phyloP scores from a whole-genome alignment of 345 rosid genomes.

The Eucalyptus pauciflora region DNA sequence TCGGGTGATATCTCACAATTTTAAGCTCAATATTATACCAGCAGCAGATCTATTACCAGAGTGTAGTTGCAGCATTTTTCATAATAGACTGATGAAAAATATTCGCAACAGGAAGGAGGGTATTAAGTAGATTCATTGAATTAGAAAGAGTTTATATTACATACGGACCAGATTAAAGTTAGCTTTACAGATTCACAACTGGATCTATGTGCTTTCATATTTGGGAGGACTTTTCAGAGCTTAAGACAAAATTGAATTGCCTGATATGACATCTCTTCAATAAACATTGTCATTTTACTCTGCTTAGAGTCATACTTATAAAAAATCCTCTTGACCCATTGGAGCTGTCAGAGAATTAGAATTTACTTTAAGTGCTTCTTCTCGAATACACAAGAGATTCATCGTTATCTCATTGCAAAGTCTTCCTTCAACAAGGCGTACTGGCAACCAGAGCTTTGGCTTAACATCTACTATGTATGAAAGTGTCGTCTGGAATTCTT shows the following conservation, averaged over 20 bases:
- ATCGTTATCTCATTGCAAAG: slow-evolving; percentile 58
- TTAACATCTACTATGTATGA: slow-evolving; percentile 51
- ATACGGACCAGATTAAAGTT: background rate
- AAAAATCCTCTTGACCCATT: background rate
- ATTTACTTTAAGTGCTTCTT: slow-evolving; percentile 42
- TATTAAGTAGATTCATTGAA: background rate
- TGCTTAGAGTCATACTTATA: background rate
- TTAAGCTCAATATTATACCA: background rate
- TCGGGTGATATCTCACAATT: background rate
- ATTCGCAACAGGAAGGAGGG: background rate
- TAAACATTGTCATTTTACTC: background rate
- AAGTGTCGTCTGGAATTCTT: slow-evolving; percentile 49
- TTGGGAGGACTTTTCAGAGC: background rate
- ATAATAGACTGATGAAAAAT: background rate
- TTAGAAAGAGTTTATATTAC: background rate
- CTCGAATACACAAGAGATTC: slow-evolving; percentile 55
- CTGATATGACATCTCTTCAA: background rate
- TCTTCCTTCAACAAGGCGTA: slow-evolving; percentile 70
- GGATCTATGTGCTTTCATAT: background rate
- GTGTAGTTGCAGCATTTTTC: background rate
- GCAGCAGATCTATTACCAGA: background rate
- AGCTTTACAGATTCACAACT: background rate
- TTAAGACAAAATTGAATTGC: background rate
- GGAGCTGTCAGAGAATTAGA: background rate
- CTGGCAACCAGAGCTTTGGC: slow-evolving; percentile 84